Conservation (phyloP, 768 basidiomycete species). For the Boletellus ananas region DNA sequence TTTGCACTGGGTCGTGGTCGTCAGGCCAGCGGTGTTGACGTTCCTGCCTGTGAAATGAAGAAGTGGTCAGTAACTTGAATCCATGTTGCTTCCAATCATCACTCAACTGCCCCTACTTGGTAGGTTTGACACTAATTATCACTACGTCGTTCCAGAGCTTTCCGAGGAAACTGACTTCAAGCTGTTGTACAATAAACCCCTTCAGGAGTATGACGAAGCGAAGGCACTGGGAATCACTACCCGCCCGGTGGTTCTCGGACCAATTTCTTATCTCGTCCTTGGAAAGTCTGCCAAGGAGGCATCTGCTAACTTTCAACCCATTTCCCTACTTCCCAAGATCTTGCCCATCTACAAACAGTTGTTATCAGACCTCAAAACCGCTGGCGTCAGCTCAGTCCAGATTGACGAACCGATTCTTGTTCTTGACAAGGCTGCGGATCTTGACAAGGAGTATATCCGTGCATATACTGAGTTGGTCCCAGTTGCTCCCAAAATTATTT, state of each 20-base stretch:
- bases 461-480: slow-evolving; percentile 80
- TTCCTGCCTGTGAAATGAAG: slow-evolving; percentile 98
- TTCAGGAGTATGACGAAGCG: slow-evolving; percentile 93
- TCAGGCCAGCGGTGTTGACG: slow-evolving; percentile 91
- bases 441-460: slow-evolving; percentile 74
- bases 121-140: slow-evolving; percentile 99
- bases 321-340: slow-evolving; percentile 85
- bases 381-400: slow-evolving; percentile 94
- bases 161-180: slow-evolving; percentile 90
- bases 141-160: slow-evolving; percentile 97
- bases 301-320: slow-evolving; percentile 79
- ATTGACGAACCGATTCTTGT: slow-evolving; percentile 96
- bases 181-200: slow-evolving; percentile 91
- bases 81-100: background rate
- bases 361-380: slow-evolving; percentile 84
- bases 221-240: slow-evolving; percentile 84
- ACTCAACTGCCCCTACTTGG: slow-evolving; percentile 1
- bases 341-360: slow-evolving; percentile 90
- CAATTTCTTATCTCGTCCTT: slow-evolving; percentile 91
- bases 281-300: slow-evolving; percentile 90
- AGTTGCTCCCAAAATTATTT: slow-evolving; percentile 85
- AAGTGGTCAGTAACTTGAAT: slow-evolving; percentile 73
- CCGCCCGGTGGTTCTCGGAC: slow-evolving; percentile 94
- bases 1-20: slow-evolving; percentile 99
- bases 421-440: slow-evolving; percentile 73